Evolutionary conservation across 495 filamentous ascomycete species (phyloP), one percentile per base, ranked within the genome.

Genomic region (Apiosordaria backusii): DNA sequence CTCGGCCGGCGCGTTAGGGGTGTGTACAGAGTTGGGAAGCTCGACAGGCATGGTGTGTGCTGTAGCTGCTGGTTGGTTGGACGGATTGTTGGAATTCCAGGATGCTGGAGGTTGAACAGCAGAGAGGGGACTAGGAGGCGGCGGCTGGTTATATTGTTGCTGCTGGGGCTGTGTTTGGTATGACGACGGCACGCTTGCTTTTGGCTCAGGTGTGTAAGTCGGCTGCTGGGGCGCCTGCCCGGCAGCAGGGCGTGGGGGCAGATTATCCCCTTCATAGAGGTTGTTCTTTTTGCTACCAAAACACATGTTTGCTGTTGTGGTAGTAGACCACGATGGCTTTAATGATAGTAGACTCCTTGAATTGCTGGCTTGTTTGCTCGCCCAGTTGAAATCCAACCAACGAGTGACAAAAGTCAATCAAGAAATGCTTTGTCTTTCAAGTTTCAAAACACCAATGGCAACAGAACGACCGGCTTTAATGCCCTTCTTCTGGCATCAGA

Each of bases 241-340:
- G 25, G 65, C 62, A 9, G 57, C 64, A 0, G 67, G 71, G 23
- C 67, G 69, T 23, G 74, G 72, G 21, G 59, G 60, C 64, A 62
- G 75, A 65, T 65, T 73, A 67, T 62, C 76, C 66, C 64, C 74
- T 65, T 60, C 74, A 70, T 66, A 67, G 73, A 64, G 69, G 40
- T 71, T 55, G 27, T 72, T 72, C 40, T 80, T 74, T 55, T 76
- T 77, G 60, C 69, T 77, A 54, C 78, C 77, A 68, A 83, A 81
- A 69, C 81, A 83, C 81, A 83, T 83, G 4, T 54, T 63, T 16
- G 25, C 4, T 40, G 27, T 7, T 18, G 5, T 45, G 0, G n/a
- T n/a, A n/a, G n/a, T n/a, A n/a, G n/a, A n/a, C n/a, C n/a, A n/a
- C n/a, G n/a, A n/a, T n/a, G n/a, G n/a, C n/a, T n/a, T n/a, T n/a